Evolutionary conservation across 2,329 filamentous ascomycete genomes (phyloP).

Genomic region (Penicillium sp.): DNA sequence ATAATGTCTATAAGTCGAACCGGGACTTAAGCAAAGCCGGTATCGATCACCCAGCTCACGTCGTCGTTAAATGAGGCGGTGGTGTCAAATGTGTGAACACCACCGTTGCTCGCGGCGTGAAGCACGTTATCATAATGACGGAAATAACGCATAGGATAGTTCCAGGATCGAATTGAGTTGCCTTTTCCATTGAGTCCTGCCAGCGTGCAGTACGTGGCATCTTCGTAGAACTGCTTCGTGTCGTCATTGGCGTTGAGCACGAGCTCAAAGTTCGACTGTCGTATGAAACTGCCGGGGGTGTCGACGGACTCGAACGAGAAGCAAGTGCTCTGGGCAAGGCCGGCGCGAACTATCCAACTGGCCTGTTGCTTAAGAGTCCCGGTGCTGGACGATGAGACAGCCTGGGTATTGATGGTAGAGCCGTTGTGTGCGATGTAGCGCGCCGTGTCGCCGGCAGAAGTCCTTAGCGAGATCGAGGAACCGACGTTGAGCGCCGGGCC

Average conservation of each 20-base stretch:
- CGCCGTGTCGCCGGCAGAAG: constrained; percentile 50
- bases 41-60: constrained; percentile 48
- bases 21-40: constrained; percentile 41
- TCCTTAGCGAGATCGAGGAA: constrained; percentile 50
- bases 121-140: constrained; percentile 49
- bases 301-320: constrained; percentile 58
- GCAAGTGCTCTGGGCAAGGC: constrained; percentile 54
- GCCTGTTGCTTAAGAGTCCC: constrained; percentile 49
- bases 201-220: constrained; percentile 59
- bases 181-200: constrained; percentile 49
- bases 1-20: too few species aligned
- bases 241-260: constrained; percentile 49
- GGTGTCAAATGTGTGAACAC: constrained; percentile 52
- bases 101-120: constrained; percentile 52
- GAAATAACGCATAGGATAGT: constrained; percentile 56
- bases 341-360: constrained; percentile 52
- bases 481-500: constrained; percentile 48
- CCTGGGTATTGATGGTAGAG: constrained; percentile 51
- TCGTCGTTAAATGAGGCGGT: constrained; percentile 50
- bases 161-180: constrained; percentile 54
- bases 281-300: constrained; percentile 54
- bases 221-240: constrained; percentile 54
- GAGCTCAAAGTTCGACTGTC: constrained; percentile 53
- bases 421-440: constrained; percentile 54
- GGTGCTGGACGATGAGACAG: constrained; percentile 49